Conservation (phyloP, 805 yeast species). For the Saturnispora mendoncae region DNA sequence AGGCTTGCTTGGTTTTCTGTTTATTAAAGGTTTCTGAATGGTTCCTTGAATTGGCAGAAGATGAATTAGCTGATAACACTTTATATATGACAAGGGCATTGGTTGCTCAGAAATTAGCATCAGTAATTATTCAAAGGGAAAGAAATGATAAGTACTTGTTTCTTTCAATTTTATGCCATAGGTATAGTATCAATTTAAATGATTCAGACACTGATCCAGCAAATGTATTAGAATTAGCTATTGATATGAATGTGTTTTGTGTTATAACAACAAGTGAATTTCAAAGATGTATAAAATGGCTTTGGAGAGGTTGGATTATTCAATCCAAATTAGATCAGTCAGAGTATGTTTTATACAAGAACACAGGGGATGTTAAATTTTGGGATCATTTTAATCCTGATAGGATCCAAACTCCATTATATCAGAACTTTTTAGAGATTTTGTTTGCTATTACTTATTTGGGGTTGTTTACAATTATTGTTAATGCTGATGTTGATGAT, state of each 20-base stretch:
- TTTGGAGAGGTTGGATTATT: conserved; percentile 90
- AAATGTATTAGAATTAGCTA: conserved; percentile 79
- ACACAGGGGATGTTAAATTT: conserved; percentile 46
- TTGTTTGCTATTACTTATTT: conserved; percentile 56
- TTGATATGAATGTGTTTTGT: conserved; percentile 71
- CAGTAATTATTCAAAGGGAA: conserved; percentile 56
- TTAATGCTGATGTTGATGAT: conserved; percentile 45
- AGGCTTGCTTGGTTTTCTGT: conserved; percentile 61
- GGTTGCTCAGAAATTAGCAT: conserved; percentile 71
- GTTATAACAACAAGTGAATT: conserved; percentile 76
- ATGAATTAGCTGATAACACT: conserved; percentile 60
- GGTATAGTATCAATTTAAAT: conserved; percentile 58
- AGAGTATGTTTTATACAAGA: conserved; percentile 56
- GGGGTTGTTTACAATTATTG: conserved; percentile 49
- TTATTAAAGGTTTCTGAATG: conserved; percentile 69
- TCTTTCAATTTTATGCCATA: conserved; percentile 66
- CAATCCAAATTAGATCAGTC: conserved; percentile 65
- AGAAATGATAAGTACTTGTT: conserved; percentile 53
- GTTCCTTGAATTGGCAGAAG: conserved; percentile 54
- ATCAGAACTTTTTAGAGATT: conserved; percentile 70
- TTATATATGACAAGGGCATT: conserved; percentile 50
- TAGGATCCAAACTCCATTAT: conserved; percentile 74
- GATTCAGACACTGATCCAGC: conserved; percentile 54
- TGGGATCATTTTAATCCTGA: conserved; percentile 69
- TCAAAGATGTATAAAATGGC: conserved; percentile 80